Evolutionary conservation across 495 filamentous ascomycete species (phyloP).

Genomic region (Neurospora sp.): DNA sequence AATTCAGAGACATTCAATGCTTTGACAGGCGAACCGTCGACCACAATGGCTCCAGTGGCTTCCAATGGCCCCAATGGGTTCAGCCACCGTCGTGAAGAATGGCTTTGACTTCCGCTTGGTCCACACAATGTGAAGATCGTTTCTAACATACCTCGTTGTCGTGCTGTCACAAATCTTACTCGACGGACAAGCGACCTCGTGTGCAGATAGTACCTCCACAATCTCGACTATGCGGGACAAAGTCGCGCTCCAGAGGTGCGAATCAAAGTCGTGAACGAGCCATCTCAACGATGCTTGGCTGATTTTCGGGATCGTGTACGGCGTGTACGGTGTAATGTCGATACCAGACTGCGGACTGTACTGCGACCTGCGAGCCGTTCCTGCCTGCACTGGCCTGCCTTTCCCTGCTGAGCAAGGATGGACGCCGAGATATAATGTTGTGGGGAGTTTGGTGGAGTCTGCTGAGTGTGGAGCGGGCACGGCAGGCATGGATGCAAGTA

Average conservation of each 20-base stretch:
- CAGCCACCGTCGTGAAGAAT: neutral
- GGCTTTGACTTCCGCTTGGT: neutral
- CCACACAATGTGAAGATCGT: neutral
- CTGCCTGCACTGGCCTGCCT: neutral
- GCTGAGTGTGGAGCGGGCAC: neutral
- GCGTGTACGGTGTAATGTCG: neutral
- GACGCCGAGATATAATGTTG: neutral
- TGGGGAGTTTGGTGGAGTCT: neutral
- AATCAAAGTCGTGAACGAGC: slow-evolving; percentile 12
- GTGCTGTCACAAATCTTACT: neutral
- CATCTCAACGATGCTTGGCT: slow-evolving; percentile 13
- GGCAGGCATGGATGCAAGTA: neutral
- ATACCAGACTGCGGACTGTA: neutral
- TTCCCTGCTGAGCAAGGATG: neutral
- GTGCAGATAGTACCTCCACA: neutral
- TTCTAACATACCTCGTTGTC: neutral
- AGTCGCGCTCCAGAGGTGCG: slow-evolving; percentile 3
- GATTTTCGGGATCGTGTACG: neutral
- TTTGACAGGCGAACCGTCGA: neutral
- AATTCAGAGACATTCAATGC: neutral
- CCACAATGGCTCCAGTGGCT: neutral
- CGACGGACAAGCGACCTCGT: neutral
- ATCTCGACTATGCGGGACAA: neutral
- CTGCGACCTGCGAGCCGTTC: neutral
- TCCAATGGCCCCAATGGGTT: neutral